These are phyloP conservation scores for Phytophthora tubulina DNA, from an alignment of 352 stramenopile species.

Conservation along the genomic window DNA sequence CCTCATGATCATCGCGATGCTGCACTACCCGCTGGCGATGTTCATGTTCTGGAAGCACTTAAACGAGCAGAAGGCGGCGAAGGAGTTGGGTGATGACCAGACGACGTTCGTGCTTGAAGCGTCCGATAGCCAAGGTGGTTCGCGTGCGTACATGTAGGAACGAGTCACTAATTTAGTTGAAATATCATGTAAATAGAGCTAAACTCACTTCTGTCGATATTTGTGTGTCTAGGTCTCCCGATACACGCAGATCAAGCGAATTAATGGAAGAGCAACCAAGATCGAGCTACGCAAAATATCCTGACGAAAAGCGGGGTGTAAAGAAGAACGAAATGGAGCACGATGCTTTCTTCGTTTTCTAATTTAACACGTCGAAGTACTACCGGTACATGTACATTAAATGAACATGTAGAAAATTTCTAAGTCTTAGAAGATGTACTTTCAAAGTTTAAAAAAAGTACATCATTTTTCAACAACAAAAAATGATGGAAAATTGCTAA, in stretches of 20 bases:
- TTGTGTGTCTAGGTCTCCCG: neutral
- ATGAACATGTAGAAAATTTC: too few relatives aligned
- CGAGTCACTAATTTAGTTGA: slow-evolving; percentile 6
- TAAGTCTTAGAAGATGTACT: too few relatives aligned
- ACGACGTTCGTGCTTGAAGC: slow-evolving; percentile 24
- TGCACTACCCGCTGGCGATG: slow-evolving; percentile 58
- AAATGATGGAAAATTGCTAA: too few relatives aligned
- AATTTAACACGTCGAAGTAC: neutral
- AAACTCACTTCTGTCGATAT: slow-evolving; percentile 1
- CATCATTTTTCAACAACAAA: too few relatives aligned
- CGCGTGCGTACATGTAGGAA: slow-evolving; percentile 28
- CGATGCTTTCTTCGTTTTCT: neutral
- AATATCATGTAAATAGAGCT: slow-evolving; percentile 6
- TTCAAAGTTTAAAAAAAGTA: too few relatives aligned
- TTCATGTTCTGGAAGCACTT: slow-evolving; percentile 48
- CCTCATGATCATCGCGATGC: slow-evolving; percentile 63
- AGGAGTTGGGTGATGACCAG: slow-evolving; percentile 4
- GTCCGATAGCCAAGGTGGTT: slow-evolving; percentile 23
- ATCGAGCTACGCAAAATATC: neutral
- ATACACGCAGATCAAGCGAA: neutral
- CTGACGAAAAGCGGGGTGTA: neutral
- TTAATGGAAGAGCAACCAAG: neutral
- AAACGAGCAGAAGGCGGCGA: slow-evolving; percentile 1
- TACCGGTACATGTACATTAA: too few relatives aligned
- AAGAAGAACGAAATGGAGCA: neutral